Evolutionary conservation across 306 rosid genomes (phyloP).

Genomic region (Argentina anserina): DNA sequence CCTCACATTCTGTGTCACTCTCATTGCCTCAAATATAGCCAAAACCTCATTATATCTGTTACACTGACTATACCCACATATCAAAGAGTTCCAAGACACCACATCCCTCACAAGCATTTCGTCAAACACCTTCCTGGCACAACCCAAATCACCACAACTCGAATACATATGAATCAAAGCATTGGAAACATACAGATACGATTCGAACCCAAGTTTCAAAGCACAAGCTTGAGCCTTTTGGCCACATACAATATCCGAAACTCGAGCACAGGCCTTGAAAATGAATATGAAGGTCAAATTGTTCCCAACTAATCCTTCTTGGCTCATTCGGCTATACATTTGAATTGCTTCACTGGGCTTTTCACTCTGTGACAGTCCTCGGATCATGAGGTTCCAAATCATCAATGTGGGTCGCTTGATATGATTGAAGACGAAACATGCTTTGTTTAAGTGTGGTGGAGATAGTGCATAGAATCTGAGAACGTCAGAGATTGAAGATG

Average conservation of each 20-base stretch:
- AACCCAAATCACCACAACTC: slow-evolving; percentile 34
- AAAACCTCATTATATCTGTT: slow-evolving; percentile 56
- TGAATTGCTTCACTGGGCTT: slow-evolving; percentile 54
- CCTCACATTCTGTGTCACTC: slow-evolving; percentile 26
- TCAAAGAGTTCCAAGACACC: slow-evolving; percentile 82
- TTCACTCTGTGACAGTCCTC: slow-evolving; percentile 54
- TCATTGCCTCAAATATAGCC: slow-evolving; percentile 56
- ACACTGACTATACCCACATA: slow-evolving; percentile 62
- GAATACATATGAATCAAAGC: slow-evolving; percentile 22
- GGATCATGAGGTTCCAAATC: slow-evolving; percentile 63
- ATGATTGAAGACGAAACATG: slow-evolving; percentile 30
- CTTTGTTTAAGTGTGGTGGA: slow-evolving; percentile 33
- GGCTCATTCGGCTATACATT: slow-evolving; percentile 42
- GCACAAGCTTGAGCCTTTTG: too few relatives aligned
- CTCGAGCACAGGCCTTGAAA: slow-evolving; percentile 14
- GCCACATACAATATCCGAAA: too few relatives aligned
- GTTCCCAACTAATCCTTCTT: slow-evolving; percentile 43
- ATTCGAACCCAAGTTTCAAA: too few relatives aligned
- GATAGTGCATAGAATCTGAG: slow-evolving; percentile 49
- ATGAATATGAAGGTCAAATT: slow-evolving; percentile 54
- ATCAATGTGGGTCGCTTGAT: slow-evolving; percentile 54
- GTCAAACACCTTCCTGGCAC: slow-evolving; percentile 59
- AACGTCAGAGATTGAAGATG: slow-evolving; percentile 47
- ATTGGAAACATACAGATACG: too few relatives aligned
- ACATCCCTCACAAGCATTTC: slow-evolving; percentile 66